Conservation (phyloP, 2,329 filamentous ascomycete species). For the Penicillium sp. region DNA sequence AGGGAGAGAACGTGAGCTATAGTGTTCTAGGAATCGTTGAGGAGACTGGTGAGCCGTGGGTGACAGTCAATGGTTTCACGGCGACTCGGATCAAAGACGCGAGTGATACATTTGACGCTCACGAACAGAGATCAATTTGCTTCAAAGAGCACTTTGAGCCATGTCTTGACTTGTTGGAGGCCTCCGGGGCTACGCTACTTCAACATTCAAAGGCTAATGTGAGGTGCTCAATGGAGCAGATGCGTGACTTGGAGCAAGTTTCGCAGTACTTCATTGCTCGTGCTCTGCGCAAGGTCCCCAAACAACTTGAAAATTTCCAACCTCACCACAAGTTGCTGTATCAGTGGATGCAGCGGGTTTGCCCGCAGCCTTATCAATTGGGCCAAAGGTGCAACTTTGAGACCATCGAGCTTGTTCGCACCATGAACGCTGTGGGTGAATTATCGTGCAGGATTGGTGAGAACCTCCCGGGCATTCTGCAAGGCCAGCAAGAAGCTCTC, state of each 20-base stretch:
- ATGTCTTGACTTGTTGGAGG: not conserved
- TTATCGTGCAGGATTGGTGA: conserved; percentile 3
- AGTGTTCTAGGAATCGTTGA: not conserved
- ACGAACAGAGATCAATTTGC: not conserved
- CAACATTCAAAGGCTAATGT: not conserved
- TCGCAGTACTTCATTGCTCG: not conserved
- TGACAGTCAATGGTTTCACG: conserved; percentile 2
- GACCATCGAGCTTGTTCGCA: not conserved
- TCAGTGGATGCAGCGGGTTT: not conserved
- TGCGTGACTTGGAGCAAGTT: not conserved
- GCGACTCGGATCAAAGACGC: not conserved
- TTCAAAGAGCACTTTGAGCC: conserved; percentile 4
- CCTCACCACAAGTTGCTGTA: conserved; percentile 2
- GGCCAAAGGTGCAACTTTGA: not conserved
- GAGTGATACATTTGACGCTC: not conserved
- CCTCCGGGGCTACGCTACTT: not conserved
- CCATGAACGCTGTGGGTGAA: not conserved
- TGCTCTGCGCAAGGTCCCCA: not conserved
- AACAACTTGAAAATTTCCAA: not conserved
- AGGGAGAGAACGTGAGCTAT: not conserved
- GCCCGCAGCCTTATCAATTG: not conserved
- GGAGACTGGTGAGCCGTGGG: conserved; percentile 4
- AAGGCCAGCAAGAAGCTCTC: conserved; percentile 1
- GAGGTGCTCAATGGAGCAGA: not conserved
- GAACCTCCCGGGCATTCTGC: not conserved